Conservation (phyloP, 2,329 filamentous ascomycete genomes). For the Aspergillus tanneri region DNA sequence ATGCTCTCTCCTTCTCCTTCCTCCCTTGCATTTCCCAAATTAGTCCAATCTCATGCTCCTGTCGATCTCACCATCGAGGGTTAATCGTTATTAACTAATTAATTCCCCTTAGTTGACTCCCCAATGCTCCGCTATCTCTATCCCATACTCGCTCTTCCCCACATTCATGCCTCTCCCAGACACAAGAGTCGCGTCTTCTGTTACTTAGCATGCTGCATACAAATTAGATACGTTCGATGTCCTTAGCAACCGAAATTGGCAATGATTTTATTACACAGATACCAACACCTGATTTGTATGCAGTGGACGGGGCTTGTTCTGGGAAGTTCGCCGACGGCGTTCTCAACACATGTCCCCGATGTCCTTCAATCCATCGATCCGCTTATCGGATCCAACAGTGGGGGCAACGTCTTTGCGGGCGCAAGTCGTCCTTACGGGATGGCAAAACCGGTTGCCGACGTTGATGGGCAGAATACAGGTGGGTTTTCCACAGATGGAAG, state of each 20-base stretch:
- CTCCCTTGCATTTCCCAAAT: neutral
- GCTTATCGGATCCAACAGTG: slow-evolving; percentile 55
- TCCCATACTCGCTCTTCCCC: neutral
- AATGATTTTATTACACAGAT: neutral
- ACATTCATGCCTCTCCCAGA: neutral
- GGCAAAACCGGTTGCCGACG: slow-evolving; percentile 57
- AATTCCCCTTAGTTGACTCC: neutral
- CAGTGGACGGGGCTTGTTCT: neutral
- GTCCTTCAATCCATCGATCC: slow-evolving; percentile 50
- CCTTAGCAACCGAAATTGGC: neutral
- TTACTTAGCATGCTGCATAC: neutral
- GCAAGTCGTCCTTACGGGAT: slow-evolving; percentile 56
- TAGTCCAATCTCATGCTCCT: slow-evolving; percentile 3
- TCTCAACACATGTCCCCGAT: slow-evolving; percentile 31
- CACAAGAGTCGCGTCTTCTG: neutral
- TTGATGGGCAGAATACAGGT: slow-evolving; percentile 52
- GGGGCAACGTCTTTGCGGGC: slow-evolving; percentile 58
- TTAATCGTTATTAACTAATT: neutral
- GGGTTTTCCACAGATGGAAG: slow-evolving; percentile 56
- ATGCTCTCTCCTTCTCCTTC: neutral
- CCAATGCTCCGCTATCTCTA: neutral
- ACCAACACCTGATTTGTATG: neutral
- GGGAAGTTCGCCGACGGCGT: neutral
- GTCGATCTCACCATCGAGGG: slow-evolving; percentile 3
- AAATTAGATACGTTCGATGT: neutral